Evolutionary conservation across 148 eudicot genomes (phyloP), one percentile per base, ranked within the genome.

Genomic region (Rhododendron mucronatum): DNA sequence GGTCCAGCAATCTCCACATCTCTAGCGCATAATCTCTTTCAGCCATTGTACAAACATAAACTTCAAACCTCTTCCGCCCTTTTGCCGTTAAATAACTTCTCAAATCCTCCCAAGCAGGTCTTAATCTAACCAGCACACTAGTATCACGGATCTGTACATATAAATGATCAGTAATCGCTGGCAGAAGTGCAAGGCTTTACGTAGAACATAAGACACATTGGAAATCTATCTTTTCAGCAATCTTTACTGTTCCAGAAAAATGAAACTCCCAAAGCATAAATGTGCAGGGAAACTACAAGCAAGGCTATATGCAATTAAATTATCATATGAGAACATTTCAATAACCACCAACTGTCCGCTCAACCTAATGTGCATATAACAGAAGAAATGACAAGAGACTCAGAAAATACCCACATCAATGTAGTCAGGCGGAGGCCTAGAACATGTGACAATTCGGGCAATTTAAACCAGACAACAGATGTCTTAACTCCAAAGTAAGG

Each of bases 81-180:
- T 91, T 95, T 74, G 98, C 96, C 50, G 88, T 94, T 85, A 97
- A 86, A 87, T 95, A 94, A 89, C 92, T 93, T 91, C 94, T 93
- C 86, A 97, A 90, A 83, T 97, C 99, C 86, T 97, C 99, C 99
- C 99, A 97, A 47, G 98, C 99, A 90, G 98, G 99, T 84, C 98
- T 92, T 86, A 97, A 85, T 86, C 95, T 92, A 86, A 95, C 99
- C 78, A 97, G 94, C 88, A 97, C 99, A 85, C 99, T 97, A 86
- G 99, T 97, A 88, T 97, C 99, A 84, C 98, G 99, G 59, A 90
- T 93, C 99, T 97, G 94, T 85, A 86, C 28, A 88, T 39, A 53
- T 39, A 85, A 82, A 80, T 26, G 50, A 85, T 65, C 86, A 81
- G 83, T 81, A 33, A 84, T 50, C 13, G 73, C 1, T 35, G 80